Base-by-base conservation (phyloP, 805 yeast species). In the Saccharomycopsis schoenii region DNA sequence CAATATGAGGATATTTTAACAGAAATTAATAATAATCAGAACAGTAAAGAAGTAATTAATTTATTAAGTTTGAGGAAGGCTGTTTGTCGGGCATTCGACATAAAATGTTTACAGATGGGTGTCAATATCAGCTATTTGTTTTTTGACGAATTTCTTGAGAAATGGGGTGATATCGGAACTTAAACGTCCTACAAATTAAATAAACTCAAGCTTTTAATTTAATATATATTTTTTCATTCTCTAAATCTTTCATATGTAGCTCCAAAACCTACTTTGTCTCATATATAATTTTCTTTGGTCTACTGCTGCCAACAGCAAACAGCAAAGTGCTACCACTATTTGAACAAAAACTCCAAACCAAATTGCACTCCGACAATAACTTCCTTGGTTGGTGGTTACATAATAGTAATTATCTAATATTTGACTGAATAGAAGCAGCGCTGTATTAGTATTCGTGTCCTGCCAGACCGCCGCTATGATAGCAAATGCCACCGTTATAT, bases 401-500 rank as follows among this genome's bases (percentile, higher is more conserved):
- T 24, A 25, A 36, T 57, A 64, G 47, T 55, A 64, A 29, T 64
- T 56, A 39, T 64, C 59, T 14, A 62, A 36, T 10, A 62, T 52
- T 51, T 55, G 52, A 5, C 42, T 41, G n/a, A 64, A 37, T 14
- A 64, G 52, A 55, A 62, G 39, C 39, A 60, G 58, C 4, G 58
- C 64, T 17, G 66, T 64, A 8, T 56, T 56, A n/a, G 62, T 56
- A 55, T 64, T 64, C 12, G 65, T 58, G 17, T 64, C 63, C 40
- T 64, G 66, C 66, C 66, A 64, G 34, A 61, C 61, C 15, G 64
- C 47, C 11, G 66, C 66, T 24, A 61, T 57, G 10, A 64, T 56
- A 4, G 63, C 40, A 12, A 64, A 54, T 3, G 64, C 42, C 12
- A 64, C 42, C 17, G 61, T 36, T 11, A 60, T 56, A 37, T 64